Evolutionary conservation across 164 flowering plant species (phyloP), one percentile per base, ranked within the genome.

Genomic region (Magnolia sinica): DNA sequence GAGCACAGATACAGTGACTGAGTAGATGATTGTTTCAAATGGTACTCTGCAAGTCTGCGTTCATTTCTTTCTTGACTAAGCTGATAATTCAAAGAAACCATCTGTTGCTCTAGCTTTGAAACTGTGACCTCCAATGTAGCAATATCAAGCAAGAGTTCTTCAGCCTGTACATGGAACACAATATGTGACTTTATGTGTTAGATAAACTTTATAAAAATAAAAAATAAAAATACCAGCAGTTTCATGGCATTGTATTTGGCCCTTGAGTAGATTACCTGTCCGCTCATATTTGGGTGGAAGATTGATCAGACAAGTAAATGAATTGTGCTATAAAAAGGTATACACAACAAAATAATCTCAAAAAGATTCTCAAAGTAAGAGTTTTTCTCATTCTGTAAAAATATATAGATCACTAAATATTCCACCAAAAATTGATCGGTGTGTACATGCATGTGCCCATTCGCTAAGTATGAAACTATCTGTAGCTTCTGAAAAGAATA

Each of bases 51-150:
- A 76, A 90, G 91, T 74, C 86, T 86, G 22, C 93, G 83, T 79
- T 92, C 97, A 84, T 90, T 92, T 85, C 92, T 88, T 81, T 92
- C 97, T 82, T 90, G 92, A 85, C 89, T 85, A 73, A 92, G 87
- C 78, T 86, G 89, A 78, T 82, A 88, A 77, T 91, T 88, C 80
- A 92, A 82, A 72, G 92, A 86, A 58, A 91, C 82, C 78, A 83
- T 83, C 82, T 92, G 86, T 76, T 88, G 73, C 78, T 92, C 93
- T 65, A 92, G 94, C 52, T 84, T 82, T 69, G 89, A 87, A 75
- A 91, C 86, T 27, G 89, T 71, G 70, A n/a, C 84, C 82, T 90
- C 97, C 84, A 92, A 71, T 7, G 74, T 71, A 50, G 88, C 81
- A 76, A 92, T 89, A 79, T 81, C 84, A 52, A 87, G 78, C 64